These are phyloP conservation scores for Gossypioides kirkii DNA, from an alignment of 345 rosid genomes.

Conservation along the genomic window DNA sequence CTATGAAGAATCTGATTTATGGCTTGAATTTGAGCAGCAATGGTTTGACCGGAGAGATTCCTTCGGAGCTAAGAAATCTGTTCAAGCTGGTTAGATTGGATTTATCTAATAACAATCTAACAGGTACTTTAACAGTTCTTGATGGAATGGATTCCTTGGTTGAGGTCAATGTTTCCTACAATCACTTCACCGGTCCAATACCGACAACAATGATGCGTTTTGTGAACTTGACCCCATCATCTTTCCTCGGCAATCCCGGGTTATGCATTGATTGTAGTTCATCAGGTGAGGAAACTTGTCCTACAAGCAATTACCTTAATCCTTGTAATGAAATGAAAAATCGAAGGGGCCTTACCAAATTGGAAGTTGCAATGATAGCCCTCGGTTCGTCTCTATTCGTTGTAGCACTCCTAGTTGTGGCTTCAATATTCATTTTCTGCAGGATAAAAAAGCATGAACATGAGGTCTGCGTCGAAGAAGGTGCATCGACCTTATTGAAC, in stretches of 20 bases:
- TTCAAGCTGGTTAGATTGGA: slow-evolving; percentile 44
- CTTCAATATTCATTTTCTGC: slow-evolving; percentile 20
- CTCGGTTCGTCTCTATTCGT: slow-evolving; percentile 29
- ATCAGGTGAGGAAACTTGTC: slow-evolving; percentile 22
- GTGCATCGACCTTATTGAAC: slow-evolving; percentile 41
- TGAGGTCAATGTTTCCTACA: slow-evolving; percentile 50
- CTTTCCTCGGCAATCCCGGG: slow-evolving; percentile 51
- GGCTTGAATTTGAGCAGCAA: slow-evolving; percentile 58
- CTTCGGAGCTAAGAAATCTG: slow-evolving; percentile 37
- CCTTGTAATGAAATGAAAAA: slow-evolving; percentile 32
- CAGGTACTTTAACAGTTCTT: slow-evolving; percentile 49
- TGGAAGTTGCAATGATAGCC: slow-evolving; percentile 36
- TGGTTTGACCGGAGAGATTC: slow-evolving; percentile 54
- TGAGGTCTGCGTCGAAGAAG: slow-evolving; percentile 40
- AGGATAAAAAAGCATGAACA: slow-evolving; percentile 33
- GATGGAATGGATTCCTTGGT: slow-evolving; percentile 33
- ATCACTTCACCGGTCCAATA: slow-evolving; percentile 62
- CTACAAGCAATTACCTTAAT: slow-evolving; percentile 23
- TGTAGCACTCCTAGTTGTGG: slow-evolving; percentile 33
- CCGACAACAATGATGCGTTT: slow-evolving; percentile 38
- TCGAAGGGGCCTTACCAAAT: slow-evolving; percentile 27
- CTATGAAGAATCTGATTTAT: slow-evolving; percentile 38
- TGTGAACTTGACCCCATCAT: slow-evolving; percentile 37
- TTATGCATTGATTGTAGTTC: slow-evolving; percentile 51
- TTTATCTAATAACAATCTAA: slow-evolving; percentile 58